Conservation (phyloP, 208 protist genomes). For the Leishmania amazonensis region DNA sequence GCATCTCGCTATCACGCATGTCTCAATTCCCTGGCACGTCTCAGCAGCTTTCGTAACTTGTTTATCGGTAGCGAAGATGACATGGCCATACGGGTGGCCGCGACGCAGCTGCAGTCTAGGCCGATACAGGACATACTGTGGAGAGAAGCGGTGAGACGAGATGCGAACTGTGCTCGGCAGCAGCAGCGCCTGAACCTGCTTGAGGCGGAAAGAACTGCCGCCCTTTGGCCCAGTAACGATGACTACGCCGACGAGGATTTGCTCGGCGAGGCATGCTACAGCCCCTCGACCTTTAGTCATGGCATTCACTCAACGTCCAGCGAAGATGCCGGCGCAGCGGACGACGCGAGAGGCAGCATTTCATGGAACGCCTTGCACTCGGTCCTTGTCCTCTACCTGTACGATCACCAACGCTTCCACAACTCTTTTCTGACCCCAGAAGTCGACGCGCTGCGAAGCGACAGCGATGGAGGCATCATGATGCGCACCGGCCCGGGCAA, state of each 20-base stretch:
- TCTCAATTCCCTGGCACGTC: slow-evolving; percentile 13
- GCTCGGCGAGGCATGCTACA: slow-evolving; percentile 8
- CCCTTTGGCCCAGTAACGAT: slow-evolving; percentile 9
- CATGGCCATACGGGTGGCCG: slow-evolving; percentile 7
- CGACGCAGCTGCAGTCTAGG: slow-evolving; percentile 15
- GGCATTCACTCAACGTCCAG: background rate
- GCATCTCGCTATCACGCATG: slow-evolving; percentile 7
- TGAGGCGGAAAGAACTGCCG: background rate
- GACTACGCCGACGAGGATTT: slow-evolving; percentile 7
- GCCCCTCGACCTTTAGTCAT: background rate
- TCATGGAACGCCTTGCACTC: slow-evolving; percentile 12
- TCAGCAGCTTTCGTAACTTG: slow-evolving; percentile 18
- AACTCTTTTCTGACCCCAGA: slow-evolving; percentile 20
- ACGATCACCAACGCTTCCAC: slow-evolving; percentile 17
- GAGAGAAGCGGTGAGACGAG: slow-evolving; percentile 7
- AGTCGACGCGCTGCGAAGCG: slow-evolving; percentile 8
- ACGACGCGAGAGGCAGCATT: background rate
- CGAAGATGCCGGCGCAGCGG: background rate
- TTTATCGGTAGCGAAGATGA: slow-evolving; percentile 25
- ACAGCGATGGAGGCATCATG: background rate
- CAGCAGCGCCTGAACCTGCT: background rate
- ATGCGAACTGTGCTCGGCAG: background rate
- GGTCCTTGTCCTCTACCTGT: slow-evolving; percentile 20
- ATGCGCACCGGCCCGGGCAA: background rate
- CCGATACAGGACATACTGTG: slow-evolving; percentile 13